Conservation (phyloP, 2,329 filamentous ascomycete genomes). For the Aureobasidium musti region DNA sequence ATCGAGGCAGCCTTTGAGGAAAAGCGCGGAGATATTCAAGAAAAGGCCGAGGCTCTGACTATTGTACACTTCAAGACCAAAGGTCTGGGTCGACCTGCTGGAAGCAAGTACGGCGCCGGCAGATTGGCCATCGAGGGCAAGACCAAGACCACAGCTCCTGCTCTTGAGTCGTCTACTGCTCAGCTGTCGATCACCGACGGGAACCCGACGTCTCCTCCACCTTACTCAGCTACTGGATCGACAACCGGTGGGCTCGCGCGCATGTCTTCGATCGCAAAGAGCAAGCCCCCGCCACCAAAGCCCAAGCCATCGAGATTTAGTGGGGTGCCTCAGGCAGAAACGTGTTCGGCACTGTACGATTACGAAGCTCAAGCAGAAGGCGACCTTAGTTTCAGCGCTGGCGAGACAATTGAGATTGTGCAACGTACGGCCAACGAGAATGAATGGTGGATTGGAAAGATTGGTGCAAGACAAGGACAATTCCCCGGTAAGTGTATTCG, state of each 20-base stretch:
- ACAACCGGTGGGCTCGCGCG: constrained; percentile 2
- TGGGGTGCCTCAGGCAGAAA: constrained; percentile 67
- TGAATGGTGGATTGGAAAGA: constrained; percentile 92
- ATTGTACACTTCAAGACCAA: constrained; percentile 93
- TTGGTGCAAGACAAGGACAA: constrained; percentile 80
- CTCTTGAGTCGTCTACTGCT: constrained; percentile 17
- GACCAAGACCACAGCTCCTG: constrained; percentile 35
- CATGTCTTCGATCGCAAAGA: constrained; percentile 34
- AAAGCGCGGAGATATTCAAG: constrained; percentile 86
- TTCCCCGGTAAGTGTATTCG: constrained; percentile 74
- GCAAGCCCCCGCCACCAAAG: constrained; percentile 54
- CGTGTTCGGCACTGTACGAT: constrained; percentile 88
- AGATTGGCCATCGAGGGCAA: constrained; percentile 33
- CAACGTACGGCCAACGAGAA: constrained; percentile 84
- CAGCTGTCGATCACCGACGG: constrained; percentile 14
- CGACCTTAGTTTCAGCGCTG: constrained; percentile 84
- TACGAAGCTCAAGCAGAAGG: constrained; percentile 95
- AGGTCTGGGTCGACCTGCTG: constrained; percentile 43
- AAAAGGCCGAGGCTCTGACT: constrained; percentile 75
- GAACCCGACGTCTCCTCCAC: constrained; percentile 43
- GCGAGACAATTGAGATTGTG: constrained; percentile 88
- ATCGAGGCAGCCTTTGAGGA: constrained; percentile 87
- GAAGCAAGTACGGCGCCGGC: constrained; percentile 45
- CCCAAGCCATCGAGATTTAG: constrained; percentile 71
- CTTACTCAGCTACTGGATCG: constrained; percentile 41